phyloP scores from a whole-genome alignment of 768 basidiomycete species.

The Trametes cubensis region DNA sequence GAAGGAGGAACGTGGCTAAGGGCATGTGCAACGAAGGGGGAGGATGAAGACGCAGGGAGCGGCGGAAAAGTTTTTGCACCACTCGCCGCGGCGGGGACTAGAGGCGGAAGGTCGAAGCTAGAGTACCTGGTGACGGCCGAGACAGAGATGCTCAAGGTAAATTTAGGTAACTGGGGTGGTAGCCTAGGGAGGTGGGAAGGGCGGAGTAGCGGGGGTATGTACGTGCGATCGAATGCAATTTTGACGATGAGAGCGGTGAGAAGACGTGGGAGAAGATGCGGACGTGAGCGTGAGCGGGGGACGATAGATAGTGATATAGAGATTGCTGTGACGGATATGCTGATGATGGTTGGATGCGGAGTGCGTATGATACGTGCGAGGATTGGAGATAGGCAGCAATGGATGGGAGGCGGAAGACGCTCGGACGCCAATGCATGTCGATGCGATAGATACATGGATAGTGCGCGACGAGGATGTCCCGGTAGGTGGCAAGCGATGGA shows the following conservation, averaged over 20 bases:
- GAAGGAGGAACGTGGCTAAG: neutral
- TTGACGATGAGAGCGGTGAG: slow-evolving; percentile 21
- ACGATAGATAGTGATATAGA: slow-evolving; percentile 23
- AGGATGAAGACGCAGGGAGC: neutral
- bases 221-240: slow-evolving; percentile 20
- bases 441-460: slow-evolving; percentile 25
- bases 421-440: slow-evolving; percentile 15
- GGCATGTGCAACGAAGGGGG: slow-evolving; percentile 1
- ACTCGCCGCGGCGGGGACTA: neutral
- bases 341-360: slow-evolving; percentile 6
- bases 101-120: neutral
- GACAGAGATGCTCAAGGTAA: neutral
- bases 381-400: slow-evolving; percentile 18
- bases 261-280: slow-evolving; percentile 4
- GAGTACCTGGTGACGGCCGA: slow-evolving; percentile 1
- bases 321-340: slow-evolving; percentile 18
- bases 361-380: slow-evolving; percentile 2
- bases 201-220: slow-evolving; percentile 10
- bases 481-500: neutral
- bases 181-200: slow-evolving; percentile 1
- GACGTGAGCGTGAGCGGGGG: slow-evolving; percentile 11
- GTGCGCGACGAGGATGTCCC: slow-evolving; percentile 6
- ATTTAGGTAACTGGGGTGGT: slow-evolving; percentile 8
- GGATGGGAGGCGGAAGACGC: slow-evolving; percentile 8
- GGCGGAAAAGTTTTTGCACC: slow-evolving; percentile 7